These are phyloP conservation scores for Termitomyces heimii DNA, from an alignment of 768 basidiomycete species.

Conservation along the genomic window DNA sequence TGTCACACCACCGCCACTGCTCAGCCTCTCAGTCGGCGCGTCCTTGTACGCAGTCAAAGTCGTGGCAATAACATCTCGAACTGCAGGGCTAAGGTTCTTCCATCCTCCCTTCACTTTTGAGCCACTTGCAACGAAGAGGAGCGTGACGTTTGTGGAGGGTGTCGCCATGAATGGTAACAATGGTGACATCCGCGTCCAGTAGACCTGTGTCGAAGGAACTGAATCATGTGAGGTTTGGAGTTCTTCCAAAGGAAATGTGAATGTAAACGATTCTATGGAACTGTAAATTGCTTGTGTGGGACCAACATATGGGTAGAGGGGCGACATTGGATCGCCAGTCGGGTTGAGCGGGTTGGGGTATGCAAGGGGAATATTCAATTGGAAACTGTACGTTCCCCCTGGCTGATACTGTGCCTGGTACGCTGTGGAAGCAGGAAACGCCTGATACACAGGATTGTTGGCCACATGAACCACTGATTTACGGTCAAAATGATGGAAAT, in stretches of 20 bases:
- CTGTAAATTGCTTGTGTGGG: conserved; percentile 10
- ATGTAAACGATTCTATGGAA: conserved; percentile 17
- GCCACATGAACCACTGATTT: conserved; percentile 15
- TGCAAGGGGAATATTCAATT: conserved; percentile 11
- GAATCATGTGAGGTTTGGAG: not conserved
- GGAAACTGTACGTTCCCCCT: conserved; percentile 12
- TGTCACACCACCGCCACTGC: conserved; percentile 4
- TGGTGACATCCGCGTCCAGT: conserved; percentile 15
- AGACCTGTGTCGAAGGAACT: conserved; percentile 10
- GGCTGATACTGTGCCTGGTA: conserved; percentile 10
- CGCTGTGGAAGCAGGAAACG: conserved; percentile 3
- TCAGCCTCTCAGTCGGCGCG: conserved; percentile 5
- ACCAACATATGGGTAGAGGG: conserved; percentile 10
- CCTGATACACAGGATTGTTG: conserved; percentile 18
- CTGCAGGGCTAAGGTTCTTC: not conserved
- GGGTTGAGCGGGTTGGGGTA: conserved; percentile 18
- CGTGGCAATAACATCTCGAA: conserved; percentile 6
- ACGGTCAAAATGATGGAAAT: not conserved
- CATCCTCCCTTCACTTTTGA: conserved; percentile 9
- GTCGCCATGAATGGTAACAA: conserved; percentile 14
- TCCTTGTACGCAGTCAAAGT: conserved; percentile 10
- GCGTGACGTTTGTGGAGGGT: conserved; percentile 9
- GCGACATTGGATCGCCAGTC: conserved; percentile 11
- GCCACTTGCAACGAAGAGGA: conserved; percentile 9
- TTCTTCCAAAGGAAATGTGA: conserved; percentile 12